Conservation (phyloP, 169 alveolate species). For the Eimeria falciformis region DNA sequence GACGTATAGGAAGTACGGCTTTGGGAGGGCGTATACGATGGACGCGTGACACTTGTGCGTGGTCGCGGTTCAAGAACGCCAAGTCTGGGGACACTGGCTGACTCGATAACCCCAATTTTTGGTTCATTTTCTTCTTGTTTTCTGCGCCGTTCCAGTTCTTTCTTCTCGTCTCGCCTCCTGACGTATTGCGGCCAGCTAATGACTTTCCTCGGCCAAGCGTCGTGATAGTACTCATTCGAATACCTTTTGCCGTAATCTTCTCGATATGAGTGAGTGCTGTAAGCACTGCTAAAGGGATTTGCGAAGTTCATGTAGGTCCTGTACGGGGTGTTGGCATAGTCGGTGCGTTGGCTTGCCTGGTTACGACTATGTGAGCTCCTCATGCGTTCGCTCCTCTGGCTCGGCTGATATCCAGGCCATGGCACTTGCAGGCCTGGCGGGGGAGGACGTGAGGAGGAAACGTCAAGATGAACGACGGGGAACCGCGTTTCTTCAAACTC, state of each 20-base stretch:
- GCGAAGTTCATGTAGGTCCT: conserved; percentile 55
- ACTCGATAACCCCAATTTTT: not conserved
- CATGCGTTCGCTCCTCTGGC: not conserved
- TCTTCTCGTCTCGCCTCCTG: conserved; percentile 25
- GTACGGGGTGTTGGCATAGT: conserved; percentile 43
- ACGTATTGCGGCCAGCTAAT: conserved; percentile 20
- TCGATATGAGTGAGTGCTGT: conserved; percentile 42
- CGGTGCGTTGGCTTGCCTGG: not conserved
- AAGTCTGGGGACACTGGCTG: not conserved
- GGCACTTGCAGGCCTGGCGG: conserved; percentile 12
- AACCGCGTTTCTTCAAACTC: not conserved
- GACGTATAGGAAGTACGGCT: not conserved
- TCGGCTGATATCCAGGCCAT: not conserved
- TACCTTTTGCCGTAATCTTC: conserved; percentile 25
- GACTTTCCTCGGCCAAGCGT: not conserved
- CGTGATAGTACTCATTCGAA: conserved; percentile 16
- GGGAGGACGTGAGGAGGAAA: conserved; percentile 20
- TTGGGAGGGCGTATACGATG: not conserved
- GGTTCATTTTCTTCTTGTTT: not conserved
- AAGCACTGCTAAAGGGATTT: conserved; percentile 40
- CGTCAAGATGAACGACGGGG: conserved; percentile 27
- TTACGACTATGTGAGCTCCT: not conserved
- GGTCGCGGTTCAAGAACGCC: not conserved
- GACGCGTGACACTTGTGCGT: not conserved
- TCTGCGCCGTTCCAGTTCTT: not conserved